These are phyloP conservation scores for Larix kaempferi DNA, from an alignment of 75 land plant genomes.

Conservation along the genomic window DNA sequence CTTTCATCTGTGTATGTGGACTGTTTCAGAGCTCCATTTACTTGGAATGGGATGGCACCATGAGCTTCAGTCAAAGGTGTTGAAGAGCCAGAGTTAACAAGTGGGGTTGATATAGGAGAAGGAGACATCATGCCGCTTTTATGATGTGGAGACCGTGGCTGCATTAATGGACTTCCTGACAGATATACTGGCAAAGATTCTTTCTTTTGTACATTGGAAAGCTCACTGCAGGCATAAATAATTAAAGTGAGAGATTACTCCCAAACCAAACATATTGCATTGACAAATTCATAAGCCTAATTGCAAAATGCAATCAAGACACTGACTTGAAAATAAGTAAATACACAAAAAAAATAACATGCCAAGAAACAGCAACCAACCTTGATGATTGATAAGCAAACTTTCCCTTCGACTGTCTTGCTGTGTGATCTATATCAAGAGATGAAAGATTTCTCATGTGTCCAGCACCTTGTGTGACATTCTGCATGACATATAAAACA, in stretches of 20 bases:
- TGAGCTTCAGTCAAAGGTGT: conserved; percentile 71
- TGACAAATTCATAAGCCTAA: background rate
- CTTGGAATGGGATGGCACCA: conserved; percentile 50
- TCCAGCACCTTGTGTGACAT: conserved; percentile 22
- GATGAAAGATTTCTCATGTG: conserved; percentile 31
- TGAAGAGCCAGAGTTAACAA: conserved; percentile 59
- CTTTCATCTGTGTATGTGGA: conserved; percentile 29
- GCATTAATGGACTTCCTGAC: conserved; percentile 51
- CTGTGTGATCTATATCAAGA: conserved; percentile 30
- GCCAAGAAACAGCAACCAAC: conserved; percentile 13
- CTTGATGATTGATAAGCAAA: conserved; percentile 16
- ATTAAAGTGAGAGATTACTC: background rate
- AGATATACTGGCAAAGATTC: conserved; percentile 69
- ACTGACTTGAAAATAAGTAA: background rate
- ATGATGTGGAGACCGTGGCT: conserved; percentile 61
- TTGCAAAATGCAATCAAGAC: background rate
- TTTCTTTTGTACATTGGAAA: conserved; percentile 18
- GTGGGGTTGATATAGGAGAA: conserved; percentile 61
- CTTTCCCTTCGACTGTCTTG: conserved; percentile 21
- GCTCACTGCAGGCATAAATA: conserved; percentile 23
- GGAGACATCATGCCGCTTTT: conserved; percentile 56
- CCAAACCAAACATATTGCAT: background rate
- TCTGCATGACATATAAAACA: background rate
- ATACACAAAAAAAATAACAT: background rate
- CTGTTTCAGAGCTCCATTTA: conserved; percentile 19